phyloP scores from a whole-genome alignment of 164 flowering plant genomes.

The Liriodendron chinense region DNA sequence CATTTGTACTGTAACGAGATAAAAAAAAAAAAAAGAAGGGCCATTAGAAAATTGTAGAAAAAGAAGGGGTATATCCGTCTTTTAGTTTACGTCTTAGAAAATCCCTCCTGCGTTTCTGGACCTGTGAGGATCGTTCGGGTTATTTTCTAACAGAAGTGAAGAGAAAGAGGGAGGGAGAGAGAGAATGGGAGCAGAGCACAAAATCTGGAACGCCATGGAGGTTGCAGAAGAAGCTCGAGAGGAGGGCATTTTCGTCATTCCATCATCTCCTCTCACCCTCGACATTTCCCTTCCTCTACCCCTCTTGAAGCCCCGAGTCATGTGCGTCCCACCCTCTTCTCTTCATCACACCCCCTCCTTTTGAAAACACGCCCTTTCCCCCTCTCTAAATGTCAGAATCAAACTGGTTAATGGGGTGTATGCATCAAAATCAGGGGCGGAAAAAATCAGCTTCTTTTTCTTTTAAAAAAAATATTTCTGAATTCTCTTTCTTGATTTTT shows the following conservation, averaged over 20 bases:
- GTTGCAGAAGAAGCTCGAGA: slow-evolving; percentile 36
- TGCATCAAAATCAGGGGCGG: not conserved
- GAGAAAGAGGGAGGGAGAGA: not conserved
- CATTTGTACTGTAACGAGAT: too few species aligned
- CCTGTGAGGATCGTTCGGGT: not conserved
- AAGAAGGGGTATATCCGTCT: too few species aligned
- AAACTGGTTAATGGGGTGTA: not conserved
- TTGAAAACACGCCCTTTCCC: not conserved
- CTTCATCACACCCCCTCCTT: not conserved
- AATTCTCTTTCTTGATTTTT: not conserved
- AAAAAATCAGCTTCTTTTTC: not conserved
- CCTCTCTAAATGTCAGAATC: not conserved
- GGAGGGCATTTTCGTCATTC: slow-evolving; percentile 27
- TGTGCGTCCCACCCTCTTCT: slow-evolving; percentile 38
- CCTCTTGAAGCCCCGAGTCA: slow-evolving; percentile 53
- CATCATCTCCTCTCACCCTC: slow-evolving; percentile 48
- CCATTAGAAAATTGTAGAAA: too few species aligned
- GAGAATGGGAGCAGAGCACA: slow-evolving; percentile 41
- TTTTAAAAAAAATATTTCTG: not conserved
- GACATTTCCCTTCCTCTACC: slow-evolving; percentile 60
- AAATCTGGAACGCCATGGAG: slow-evolving; percentile 55
- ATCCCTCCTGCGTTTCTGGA: too few species aligned
- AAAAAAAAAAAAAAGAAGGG: too few species aligned
- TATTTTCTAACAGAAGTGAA: not conserved
- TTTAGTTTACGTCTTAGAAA: too few species aligned